Conservation (phyloP, 1,284 basidiomycete species). For the Clitocybe nebularis region DNA sequence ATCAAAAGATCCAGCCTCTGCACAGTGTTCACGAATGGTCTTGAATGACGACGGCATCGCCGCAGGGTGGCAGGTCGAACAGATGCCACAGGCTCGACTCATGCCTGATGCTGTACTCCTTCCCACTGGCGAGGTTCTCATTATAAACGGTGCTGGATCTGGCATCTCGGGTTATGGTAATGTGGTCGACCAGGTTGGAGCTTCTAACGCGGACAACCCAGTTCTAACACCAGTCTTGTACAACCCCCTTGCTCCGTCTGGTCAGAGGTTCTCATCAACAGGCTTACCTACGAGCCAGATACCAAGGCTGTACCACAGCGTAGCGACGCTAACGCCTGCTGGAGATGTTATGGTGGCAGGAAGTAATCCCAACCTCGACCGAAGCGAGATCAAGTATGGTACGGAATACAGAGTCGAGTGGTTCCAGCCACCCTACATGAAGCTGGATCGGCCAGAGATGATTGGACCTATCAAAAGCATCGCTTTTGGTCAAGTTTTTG, state of each 20-base stretch:
- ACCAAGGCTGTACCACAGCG: slow-evolving; percentile 81
- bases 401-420: slow-evolving; percentile 83
- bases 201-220: slow-evolving; percentile 79
- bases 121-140: slow-evolving; percentile 72
- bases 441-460: slow-evolving; percentile 49
- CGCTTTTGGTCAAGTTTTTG: slow-evolving; percentile 30
- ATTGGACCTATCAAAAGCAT: slow-evolving; percentile 35
- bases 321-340: slow-evolving; percentile 66
- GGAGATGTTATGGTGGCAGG: slow-evolving; percentile 77
- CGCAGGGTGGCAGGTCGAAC: slow-evolving; percentile 69
- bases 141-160: slow-evolving; percentile 72
- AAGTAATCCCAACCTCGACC: slow-evolving; percentile 79
- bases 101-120: slow-evolving; percentile 84
- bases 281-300: slow-evolving; percentile 69
- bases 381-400: slow-evolving; percentile 63
- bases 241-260: slow-evolving; percentile 55
- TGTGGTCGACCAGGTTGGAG: slow-evolving; percentile 63
- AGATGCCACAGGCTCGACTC: slow-evolving; percentile 68
- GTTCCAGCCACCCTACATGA: slow-evolving; percentile 71
- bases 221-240: slow-evolving; percentile 74
- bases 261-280: slow-evolving; percentile 57
- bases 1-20: slow-evolving; percentile 66
- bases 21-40: slow-evolving; percentile 69
- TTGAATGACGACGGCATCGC: slow-evolving; percentile 63
- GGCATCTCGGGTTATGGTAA: slow-evolving; percentile 87